Percentiles rank a stretch among this genome's conserved stretches.
phyloP scores from a whole-genome alignment of 169 alveolate species.

The Plasmodium coatneyi region DNA sequence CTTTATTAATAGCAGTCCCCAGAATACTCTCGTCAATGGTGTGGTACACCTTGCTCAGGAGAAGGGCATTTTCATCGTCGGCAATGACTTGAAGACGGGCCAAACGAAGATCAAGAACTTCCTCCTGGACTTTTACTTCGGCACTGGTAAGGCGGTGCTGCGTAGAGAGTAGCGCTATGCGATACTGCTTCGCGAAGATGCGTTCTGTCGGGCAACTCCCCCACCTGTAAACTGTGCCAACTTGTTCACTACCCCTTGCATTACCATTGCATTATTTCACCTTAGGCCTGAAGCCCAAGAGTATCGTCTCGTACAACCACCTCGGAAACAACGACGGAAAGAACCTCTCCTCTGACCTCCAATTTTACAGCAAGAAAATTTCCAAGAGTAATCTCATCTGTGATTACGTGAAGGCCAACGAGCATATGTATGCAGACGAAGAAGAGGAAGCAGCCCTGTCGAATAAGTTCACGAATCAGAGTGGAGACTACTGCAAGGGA shows the following conservation, averaged over 20 bases:
- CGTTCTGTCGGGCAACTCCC: background rate
- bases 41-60: constrained; percentile 88
- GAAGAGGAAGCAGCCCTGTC: constrained; percentile 54
- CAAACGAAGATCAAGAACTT: constrained; percentile 91
- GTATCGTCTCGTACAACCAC: constrained; percentile 92
- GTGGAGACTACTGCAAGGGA: constrained; percentile 85
- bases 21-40: constrained; percentile 91
- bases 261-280: too few relatives aligned
- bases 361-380: constrained; percentile 90
- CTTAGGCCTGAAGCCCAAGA: constrained; percentile 90
- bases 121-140: constrained; percentile 87
- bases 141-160: constrained; percentile 9
- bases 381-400: constrained; percentile 91
- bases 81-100: constrained; percentile 94
- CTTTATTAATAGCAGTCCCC: constrained; percentile 94
- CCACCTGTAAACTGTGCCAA: background rate
- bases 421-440: constrained; percentile 80
- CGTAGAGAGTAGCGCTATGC: background rate
- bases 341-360: constrained; percentile 87
- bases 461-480: constrained; percentile 42
- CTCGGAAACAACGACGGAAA: constrained; percentile 94
- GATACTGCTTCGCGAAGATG: too few relatives aligned
- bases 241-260: too few relatives aligned
- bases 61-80: constrained; percentile 88
- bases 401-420: constrained; percentile 89